A percentile compares a stretch with the other conserved stretches of the same genome.
phyloP scores from a whole-genome alignment of 176 grass and related monocot genomes.

The Calamus simplicifolius region DNA sequence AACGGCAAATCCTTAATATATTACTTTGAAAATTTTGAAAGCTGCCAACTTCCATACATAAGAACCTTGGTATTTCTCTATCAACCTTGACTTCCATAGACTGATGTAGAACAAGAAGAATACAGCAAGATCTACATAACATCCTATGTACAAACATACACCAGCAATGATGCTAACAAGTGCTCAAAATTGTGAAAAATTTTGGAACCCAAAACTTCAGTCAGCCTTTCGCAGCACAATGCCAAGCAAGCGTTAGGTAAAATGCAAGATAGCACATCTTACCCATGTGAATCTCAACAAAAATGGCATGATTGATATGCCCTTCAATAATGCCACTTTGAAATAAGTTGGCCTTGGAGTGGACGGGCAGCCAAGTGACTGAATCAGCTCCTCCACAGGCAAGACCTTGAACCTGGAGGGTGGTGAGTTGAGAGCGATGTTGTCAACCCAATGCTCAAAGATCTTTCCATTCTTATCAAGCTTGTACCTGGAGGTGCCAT shows the following conservation, averaged over 20 bases:
- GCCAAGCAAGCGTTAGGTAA: slow-evolving; percentile 36
- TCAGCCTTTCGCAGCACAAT: slow-evolving; percentile 52
- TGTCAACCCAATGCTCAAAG: slow-evolving; percentile 82
- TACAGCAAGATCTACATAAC: no score
- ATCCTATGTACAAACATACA: no score
- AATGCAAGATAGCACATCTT: slow-evolving; percentile 49
- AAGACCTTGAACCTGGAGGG: slow-evolving; percentile 52
- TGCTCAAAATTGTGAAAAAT: slow-evolving; percentile 5
- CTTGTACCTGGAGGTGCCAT: slow-evolving; percentile 87
- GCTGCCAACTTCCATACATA: no score
- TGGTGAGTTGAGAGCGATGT: slow-evolving; percentile 67
- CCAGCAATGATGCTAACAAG: no score
- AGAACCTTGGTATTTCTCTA: no score
- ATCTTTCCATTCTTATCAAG: slow-evolving; percentile 88
- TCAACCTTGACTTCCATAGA: no score
- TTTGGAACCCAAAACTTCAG: slow-evolving; percentile 12
- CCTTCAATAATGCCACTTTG: slow-evolving; percentile 22
- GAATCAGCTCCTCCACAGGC: slow-evolving; percentile 62
- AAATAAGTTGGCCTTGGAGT: slow-evolving; percentile 87
- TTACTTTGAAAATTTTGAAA: no score
- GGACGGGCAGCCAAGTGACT: slow-evolving; percentile 53
- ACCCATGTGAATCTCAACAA: slow-evolving; percentile 55
- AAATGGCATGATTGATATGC: slow-evolving; percentile 24
- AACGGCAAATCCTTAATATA: no score
- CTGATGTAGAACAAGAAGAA: no score